Base-by-base conservation (phyloP, 2,329 filamentous ascomycete species). In the Ceratocystis ficicola region DNA sequence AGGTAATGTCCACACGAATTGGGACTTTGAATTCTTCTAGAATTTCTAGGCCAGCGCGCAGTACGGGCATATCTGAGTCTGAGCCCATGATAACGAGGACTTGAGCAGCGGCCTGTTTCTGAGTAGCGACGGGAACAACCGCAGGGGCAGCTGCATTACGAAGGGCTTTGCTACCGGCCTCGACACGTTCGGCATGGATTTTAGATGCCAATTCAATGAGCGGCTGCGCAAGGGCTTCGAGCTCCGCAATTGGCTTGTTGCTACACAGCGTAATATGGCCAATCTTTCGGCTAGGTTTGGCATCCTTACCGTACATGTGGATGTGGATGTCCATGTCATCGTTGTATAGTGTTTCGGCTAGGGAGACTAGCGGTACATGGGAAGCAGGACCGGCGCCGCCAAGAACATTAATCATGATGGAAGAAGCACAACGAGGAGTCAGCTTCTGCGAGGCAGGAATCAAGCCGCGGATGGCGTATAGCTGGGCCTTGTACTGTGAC, bases 401-500 rank as follows among this genome's bases (percentile, higher is more conserved):
- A 0, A 92, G 80, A 66, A 92, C 87, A 74, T 92, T 92, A 70
- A 92, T 80, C 88, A 93, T 93, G 71, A 89, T 92, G 72, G 79
- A 82, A 69, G 77, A 83, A 71, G 73, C 80, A 74, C 77, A 88
- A 72, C 78, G 81, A 64, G 82, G 85, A 73, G 79, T 75, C 15
- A 90, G 77, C 44, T 79, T 75, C 50, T 76, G 72, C 32, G 80
- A 80, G 28, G 81, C 79, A 0, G 82, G 83, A 22, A 87, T 79
- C 68, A 78, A 75, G 66, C 79, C 89, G 46, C 96, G 82, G 69
- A 99, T 93, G 1, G 93, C 86, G 68, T 87, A 84, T 8, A 97
- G 83, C 73, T 99, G 92, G 1, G 90, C 88, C 74, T 94, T 90
- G 76, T 90, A 99, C 75, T 99, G 94, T 0, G 91, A 96, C 77